Conservation (phyloP, 352 stramenopile genomes). For the Globisporangium rhizosaccharum region DNA sequence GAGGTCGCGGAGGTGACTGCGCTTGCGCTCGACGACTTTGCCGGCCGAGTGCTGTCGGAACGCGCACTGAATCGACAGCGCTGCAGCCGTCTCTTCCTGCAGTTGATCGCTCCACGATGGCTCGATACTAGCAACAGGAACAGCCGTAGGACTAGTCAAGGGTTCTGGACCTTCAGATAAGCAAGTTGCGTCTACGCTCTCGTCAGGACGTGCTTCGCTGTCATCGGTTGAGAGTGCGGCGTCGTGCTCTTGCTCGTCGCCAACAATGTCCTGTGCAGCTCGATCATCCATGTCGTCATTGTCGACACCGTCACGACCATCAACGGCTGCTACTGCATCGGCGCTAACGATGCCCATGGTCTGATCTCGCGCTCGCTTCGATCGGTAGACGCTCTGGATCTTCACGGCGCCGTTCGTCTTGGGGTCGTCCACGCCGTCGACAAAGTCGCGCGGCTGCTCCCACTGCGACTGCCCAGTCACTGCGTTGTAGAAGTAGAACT, state of each 20-base stretch:
- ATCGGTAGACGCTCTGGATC: constrained; percentile 52
- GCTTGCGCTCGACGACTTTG: constrained; percentile 22
- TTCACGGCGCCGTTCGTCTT: constrained; percentile 32
- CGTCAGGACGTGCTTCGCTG: too few species aligned
- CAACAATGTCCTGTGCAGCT: too few species aligned
- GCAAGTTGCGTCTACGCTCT: too few species aligned
- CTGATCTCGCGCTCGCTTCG: constrained; percentile 25
- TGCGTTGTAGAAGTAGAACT: constrained; percentile 51
- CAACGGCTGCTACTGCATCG: constrained; percentile 9
- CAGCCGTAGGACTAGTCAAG: too few species aligned
- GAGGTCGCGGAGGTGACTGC: constrained; percentile 22
- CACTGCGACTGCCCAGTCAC: constrained; percentile 32
- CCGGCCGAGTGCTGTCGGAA: constrained; percentile 32
- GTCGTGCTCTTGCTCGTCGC: too few species aligned
- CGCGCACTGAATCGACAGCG: constrained; percentile 50
- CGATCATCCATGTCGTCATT: background rate
- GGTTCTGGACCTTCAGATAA: too few species aligned
- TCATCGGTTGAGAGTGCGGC: too few species aligned
- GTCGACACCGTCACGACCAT: background rate
- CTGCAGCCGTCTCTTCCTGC: background rate
- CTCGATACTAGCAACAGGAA: background rate
- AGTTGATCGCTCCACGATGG: too few species aligned
- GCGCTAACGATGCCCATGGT: too few species aligned
- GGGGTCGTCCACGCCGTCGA: constrained; percentile 20
- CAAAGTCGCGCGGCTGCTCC: constrained; percentile 34